phyloP scores from a whole-genome alignment of 176 grass and related monocot species.

The Lolium rigidum region DNA sequence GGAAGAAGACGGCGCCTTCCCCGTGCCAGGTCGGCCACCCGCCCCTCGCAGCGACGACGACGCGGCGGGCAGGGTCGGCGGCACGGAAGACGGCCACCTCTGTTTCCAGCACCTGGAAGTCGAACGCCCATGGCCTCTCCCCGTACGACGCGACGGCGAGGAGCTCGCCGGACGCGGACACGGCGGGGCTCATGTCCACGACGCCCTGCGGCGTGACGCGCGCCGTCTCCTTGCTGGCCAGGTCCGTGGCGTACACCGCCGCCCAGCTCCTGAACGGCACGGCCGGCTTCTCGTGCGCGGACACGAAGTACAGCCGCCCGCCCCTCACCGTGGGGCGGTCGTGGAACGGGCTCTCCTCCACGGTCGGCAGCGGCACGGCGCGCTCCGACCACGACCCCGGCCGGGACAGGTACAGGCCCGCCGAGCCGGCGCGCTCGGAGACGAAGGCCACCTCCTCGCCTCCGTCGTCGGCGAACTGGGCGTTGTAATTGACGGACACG shows the following conservation, averaged over 20 bases:
- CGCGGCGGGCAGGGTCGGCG: slow-evolving; percentile 50
- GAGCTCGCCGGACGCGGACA: slow-evolving; percentile 59
- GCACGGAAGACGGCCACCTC: slow-evolving; percentile 75
- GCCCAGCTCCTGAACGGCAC: slow-evolving; percentile 78
- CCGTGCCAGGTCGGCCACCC: slow-evolving; percentile 91
- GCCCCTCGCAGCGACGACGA: slow-evolving; percentile 41
- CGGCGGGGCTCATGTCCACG: slow-evolving; percentile 88
- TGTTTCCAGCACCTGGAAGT: slow-evolving; percentile 76
- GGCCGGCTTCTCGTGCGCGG: slow-evolving; percentile 62
- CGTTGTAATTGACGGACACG: slow-evolving; percentile 81
- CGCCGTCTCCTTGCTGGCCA: slow-evolving; percentile 16
- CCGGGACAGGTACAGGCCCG: slow-evolving; percentile 55
- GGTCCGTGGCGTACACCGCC: slow-evolving; percentile 62
- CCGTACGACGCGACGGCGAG: slow-evolving; percentile 91
- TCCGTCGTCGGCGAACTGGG: slow-evolving; percentile 71
- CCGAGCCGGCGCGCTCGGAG: slow-evolving; percentile 73
- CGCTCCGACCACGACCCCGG: background rate
- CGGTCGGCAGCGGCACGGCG: slow-evolving; percentile 51
- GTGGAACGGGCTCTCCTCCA: slow-evolving; percentile 69
- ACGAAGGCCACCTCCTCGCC: slow-evolving; percentile 69
- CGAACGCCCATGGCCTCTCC: slow-evolving; percentile 64
- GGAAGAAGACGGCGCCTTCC: slow-evolving; percentile 70
- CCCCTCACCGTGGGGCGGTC: slow-evolving; percentile 71
- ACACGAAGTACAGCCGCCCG: slow-evolving; percentile 68
- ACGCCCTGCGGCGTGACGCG: slow-evolving; percentile 56